phyloP scores from a whole-genome alignment of 768 basidiomycete species.

The Termitomyces sp. region DNA sequence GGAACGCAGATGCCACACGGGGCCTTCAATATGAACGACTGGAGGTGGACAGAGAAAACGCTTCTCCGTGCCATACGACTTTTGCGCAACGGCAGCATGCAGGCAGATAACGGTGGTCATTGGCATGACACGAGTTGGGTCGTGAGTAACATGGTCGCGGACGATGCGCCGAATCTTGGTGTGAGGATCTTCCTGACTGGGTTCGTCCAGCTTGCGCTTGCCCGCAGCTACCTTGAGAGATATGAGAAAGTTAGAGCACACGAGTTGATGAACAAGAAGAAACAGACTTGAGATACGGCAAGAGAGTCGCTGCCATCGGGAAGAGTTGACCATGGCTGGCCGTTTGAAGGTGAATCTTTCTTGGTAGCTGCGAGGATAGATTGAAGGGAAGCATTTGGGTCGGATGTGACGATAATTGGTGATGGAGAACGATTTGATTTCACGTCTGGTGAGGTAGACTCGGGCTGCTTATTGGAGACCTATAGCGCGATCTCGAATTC shows the following conservation, averaged over 20 bases:
- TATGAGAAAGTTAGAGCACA: slow-evolving; percentile 2
- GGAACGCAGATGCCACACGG: slow-evolving; percentile 77
- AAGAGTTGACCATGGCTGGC: slow-evolving; percentile 36
- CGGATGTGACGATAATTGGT: slow-evolving; percentile 24
- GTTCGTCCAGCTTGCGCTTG: slow-evolving; percentile 76
- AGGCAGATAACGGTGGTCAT: slow-evolving; percentile 91
- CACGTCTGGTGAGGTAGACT: slow-evolving; percentile 14
- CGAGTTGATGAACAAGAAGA: slow-evolving; percentile 3
- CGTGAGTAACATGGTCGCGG: slow-evolving; percentile 76
- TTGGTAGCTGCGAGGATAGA: slow-evolving; percentile 52
- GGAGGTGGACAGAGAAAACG: slow-evolving; percentile 93
- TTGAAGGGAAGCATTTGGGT: slow-evolving; percentile 45
- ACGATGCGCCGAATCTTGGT: slow-evolving; percentile 82
- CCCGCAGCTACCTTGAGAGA: slow-evolving; percentile 37
- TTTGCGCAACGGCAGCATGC: slow-evolving; percentile 92
- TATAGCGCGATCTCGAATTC: slow-evolving; percentile 26
- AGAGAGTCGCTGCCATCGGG: slow-evolving; percentile 26
- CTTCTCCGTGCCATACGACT: slow-evolving; percentile 95
- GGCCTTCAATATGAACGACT: slow-evolving; percentile 88
- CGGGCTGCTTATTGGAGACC: slow-evolving; percentile 24
- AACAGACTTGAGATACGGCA: slow-evolving; percentile 36
- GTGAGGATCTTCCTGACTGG: slow-evolving; percentile 62
- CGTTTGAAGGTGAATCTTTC: slow-evolving; percentile 36
- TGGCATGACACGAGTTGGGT: slow-evolving; percentile 70
- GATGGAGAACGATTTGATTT: slow-evolving; percentile 24